A percentile compares a stretch with the other conserved stretches of the same genome.
These are phyloP conservation scores for Cronartium quercuum DNA, from an alignment of 1,284 basidiomycete genomes.

Conservation along the genomic window DNA sequence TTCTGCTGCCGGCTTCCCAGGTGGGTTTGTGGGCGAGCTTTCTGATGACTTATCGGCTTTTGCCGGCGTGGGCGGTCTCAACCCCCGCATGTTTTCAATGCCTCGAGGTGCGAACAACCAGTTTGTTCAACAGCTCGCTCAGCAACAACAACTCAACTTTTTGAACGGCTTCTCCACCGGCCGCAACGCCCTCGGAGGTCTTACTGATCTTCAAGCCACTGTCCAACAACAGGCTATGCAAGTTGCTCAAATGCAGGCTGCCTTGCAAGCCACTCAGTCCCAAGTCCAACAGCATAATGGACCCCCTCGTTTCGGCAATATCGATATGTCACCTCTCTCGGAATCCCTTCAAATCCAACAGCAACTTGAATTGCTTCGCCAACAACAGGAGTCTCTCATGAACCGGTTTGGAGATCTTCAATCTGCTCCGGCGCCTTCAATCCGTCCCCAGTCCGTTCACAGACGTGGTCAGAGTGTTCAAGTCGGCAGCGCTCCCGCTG, in stretches of 20 bases:
- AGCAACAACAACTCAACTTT: slow-evolving; percentile 36
- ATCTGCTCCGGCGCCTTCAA: not conserved
- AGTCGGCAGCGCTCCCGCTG: slow-evolving; percentile 49
- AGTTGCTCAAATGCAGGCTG: slow-evolving; percentile 43
- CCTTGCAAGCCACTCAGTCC: slow-evolving; percentile 31
- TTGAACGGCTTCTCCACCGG: slow-evolving; percentile 14
- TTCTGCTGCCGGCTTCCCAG: slow-evolving; percentile 7
- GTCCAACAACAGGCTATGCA: slow-evolving; percentile 46
- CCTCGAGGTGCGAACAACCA: slow-evolving; percentile 8
- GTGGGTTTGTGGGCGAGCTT: slow-evolving; percentile 24
- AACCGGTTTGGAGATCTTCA: slow-evolving; percentile 47
- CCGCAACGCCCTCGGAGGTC: slow-evolving; percentile 17
- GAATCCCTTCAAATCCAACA: slow-evolving; percentile 52
- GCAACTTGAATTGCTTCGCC: slow-evolving; percentile 51
- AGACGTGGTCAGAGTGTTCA: slow-evolving; percentile 40
- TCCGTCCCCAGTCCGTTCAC: slow-evolving; percentile 38
- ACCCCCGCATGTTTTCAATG: slow-evolving; percentile 20
- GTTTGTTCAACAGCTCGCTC: slow-evolving; percentile 29
- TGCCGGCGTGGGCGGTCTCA: slow-evolving; percentile 11
- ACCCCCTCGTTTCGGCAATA: slow-evolving; percentile 12
- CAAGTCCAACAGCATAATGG: slow-evolving; percentile 2
- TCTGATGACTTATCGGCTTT: slow-evolving; percentile 21
- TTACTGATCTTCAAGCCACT: slow-evolving; percentile 41
- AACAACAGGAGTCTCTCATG: slow-evolving; percentile 51
- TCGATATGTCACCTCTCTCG: slow-evolving; percentile 43